These are phyloP conservation scores for Boeremia exigua DNA, from an alignment of 2,329 filamentous ascomycete species.

Conservation along the genomic window DNA sequence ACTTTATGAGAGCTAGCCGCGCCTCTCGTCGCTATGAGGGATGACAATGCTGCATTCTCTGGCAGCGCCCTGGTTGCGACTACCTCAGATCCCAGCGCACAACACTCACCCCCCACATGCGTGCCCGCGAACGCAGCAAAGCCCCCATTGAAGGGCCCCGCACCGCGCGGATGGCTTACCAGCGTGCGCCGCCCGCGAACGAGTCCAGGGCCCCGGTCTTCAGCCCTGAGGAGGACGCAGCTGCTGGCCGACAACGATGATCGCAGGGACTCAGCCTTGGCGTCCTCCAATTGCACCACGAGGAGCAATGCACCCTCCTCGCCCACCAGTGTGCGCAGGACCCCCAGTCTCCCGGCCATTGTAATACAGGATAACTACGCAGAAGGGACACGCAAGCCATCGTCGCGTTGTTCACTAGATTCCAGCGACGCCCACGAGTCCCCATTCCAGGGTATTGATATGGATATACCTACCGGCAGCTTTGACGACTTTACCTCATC, in stretches of 20 bases:
- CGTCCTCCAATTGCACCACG: conserved; percentile 43
- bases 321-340: conserved; percentile 41
- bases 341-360: conserved; percentile 54
- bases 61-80: conserved; percentile 25
- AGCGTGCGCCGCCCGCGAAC: conserved; percentile 47
- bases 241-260: conserved; percentile 41
- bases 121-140: conserved; percentile 20
- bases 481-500: conserved; percentile 60
- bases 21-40: conserved; percentile 39
- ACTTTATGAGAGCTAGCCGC: conserved; percentile 39
- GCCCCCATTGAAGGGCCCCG: conserved; percentile 24
- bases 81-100: conserved; percentile 14
- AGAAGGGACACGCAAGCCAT: conserved; percentile 17
- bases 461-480: conserved; percentile 61
- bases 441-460: conserved; percentile 57
- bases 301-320: conserved; percentile 41
- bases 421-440: conserved; percentile 15
- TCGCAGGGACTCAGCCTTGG: conserved; percentile 50
- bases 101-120: conserved; percentile 3
- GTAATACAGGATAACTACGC: conserved; percentile 51
- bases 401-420: conserved; percentile 21
- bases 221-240: conserved; percentile 36
- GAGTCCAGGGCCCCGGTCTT: conserved; percentile 44
- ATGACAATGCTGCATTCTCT: conserved; percentile 35
- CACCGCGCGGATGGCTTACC: conserved; percentile 47